phyloP scores from a whole-genome alignment of 495 filamentous ascomycete genomes.

The Neurospora sp. region DNA sequence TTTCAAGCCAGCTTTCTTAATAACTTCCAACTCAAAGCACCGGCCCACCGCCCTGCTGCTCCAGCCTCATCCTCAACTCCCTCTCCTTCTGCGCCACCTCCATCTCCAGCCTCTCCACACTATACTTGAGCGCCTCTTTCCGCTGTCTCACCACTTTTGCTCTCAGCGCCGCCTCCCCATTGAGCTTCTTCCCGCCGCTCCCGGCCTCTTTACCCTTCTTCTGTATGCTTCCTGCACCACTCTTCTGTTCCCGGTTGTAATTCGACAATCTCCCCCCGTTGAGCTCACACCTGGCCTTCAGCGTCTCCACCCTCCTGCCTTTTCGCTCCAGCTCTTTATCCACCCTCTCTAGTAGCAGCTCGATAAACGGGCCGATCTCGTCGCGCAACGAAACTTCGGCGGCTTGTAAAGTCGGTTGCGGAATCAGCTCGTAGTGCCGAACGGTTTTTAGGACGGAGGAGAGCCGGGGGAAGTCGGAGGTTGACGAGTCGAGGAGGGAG shows the following conservation, averaged over 20 bases:
- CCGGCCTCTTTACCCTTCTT: not conserved
- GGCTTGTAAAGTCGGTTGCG: conserved; percentile 35
- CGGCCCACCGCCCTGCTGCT: conserved; percentile 6
- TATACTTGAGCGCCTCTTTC: conserved; percentile 37
- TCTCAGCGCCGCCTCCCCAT: conserved; percentile 24
- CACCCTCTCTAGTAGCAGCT: conserved; percentile 36
- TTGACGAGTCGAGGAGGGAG: conserved; percentile 41
- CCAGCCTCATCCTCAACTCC: conserved; percentile 36
- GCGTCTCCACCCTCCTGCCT: conserved; percentile 36
- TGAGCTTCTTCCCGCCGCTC: conserved; percentile 5
- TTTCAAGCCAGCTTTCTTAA: not conserved
- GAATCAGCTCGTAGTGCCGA: conserved; percentile 44
- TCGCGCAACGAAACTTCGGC: conserved; percentile 40
- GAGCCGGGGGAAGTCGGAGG: conserved; percentile 37
- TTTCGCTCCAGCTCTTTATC: conserved; percentile 36
- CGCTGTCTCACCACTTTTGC: conserved; percentile 30
- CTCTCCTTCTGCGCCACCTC: conserved; percentile 42
- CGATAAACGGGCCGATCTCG: conserved; percentile 38
- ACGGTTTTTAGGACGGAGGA: conserved; percentile 37
- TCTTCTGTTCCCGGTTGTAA: not conserved
- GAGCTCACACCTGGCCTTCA: conserved; percentile 37
- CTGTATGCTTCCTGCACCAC: not conserved
- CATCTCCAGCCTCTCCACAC: conserved; percentile 39
- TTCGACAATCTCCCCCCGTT: conserved; percentile 34
- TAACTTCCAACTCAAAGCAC: not conserved